Conservation (phyloP, 441 rosid species). For the Euphorbia schlechtendalii region DNA sequence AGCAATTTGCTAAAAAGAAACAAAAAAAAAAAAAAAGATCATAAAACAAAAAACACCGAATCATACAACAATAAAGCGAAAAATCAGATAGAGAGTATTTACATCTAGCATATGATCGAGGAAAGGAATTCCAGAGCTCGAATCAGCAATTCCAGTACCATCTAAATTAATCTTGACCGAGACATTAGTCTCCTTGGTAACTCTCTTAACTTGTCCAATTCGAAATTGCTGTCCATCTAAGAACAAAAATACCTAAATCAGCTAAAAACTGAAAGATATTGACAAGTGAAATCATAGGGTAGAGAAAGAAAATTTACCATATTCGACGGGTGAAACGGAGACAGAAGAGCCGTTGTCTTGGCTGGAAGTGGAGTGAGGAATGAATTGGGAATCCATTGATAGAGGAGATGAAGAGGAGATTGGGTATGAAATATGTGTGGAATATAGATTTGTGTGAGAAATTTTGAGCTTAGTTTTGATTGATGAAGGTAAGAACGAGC, state of each 20-base stretch:
- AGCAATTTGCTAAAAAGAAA: conserved; percentile 68
- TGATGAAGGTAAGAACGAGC: conserved; percentile 6
- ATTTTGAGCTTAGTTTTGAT: conserved; percentile 15
- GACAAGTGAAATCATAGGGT: not conserved
- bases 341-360: conserved; percentile 30
- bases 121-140: conserved; percentile 67
- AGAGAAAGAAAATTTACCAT: not conserved
- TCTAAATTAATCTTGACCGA: conserved; percentile 72
- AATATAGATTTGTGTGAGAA: conserved; percentile 6
- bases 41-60: not conserved
- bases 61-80: not conserved
- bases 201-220: conserved; percentile 79
- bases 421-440: conserved; percentile 4
- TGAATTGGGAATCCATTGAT: conserved; percentile 28
- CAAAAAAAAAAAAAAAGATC: not conserved
- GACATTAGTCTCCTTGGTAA: conserved; percentile 83
- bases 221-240: conserved; percentile 27
- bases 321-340: conserved; percentile 8
- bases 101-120: conserved; percentile 96
- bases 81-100: conserved; percentile 6
- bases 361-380: conserved; percentile 26
- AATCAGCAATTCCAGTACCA: conserved; percentile 72
- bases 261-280: not conserved
- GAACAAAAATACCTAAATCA: conserved; percentile 6
- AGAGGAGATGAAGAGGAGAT: conserved; percentile 8